Evolutionary conservation across 192 early-diverging fungal genomes (phyloP).

Genomic region (Gigaspora rosea): DNA sequence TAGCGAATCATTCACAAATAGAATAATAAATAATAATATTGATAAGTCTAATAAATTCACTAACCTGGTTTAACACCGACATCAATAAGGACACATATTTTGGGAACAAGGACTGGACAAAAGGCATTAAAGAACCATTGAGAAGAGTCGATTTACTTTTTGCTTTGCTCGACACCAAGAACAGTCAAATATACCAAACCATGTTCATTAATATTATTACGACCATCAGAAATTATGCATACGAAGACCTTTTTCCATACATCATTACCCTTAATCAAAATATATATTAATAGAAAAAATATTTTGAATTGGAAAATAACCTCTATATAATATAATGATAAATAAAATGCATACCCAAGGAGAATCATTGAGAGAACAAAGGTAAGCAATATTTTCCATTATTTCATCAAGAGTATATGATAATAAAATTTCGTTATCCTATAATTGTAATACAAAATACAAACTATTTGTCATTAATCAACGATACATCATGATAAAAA

Average conservation of each 20-base stretch:
- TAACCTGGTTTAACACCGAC: constrained; percentile 62
- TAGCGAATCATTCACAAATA: too few relatives aligned
- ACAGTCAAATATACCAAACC: constrained; percentile 70
- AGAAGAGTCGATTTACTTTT: constrained; percentile 85
- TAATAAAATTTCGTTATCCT: constrained; percentile 88
- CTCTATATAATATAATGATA: too few relatives aligned
- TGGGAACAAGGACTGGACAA: constrained; percentile 56
- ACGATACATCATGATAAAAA: too few relatives aligned
- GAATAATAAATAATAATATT: too few relatives aligned
- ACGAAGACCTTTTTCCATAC: constrained; percentile 87
- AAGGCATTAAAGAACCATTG: constrained; percentile 74
- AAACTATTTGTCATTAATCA: too few relatives aligned
- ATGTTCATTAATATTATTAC: constrained; percentile 70
- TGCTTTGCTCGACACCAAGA: constrained; percentile 89
- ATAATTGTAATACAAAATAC: not conserved
- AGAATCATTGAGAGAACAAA: constrained; percentile 76
- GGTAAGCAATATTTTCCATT: constrained; percentile 88
- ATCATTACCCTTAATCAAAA: constrained; percentile 49
- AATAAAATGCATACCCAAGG: constrained; percentile 48
- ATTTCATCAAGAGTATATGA: constrained; percentile 83
- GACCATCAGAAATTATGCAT: constrained; percentile 81
- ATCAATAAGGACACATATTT: constrained; percentile 65
- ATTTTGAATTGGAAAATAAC: too few relatives aligned
- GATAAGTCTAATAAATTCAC: too few relatives aligned
- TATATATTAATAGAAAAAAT: too few relatives aligned